Evolutionary conservation across 352 stramenopile genomes (phyloP).

Genomic region (Phytopythium ostracodes): DNA sequence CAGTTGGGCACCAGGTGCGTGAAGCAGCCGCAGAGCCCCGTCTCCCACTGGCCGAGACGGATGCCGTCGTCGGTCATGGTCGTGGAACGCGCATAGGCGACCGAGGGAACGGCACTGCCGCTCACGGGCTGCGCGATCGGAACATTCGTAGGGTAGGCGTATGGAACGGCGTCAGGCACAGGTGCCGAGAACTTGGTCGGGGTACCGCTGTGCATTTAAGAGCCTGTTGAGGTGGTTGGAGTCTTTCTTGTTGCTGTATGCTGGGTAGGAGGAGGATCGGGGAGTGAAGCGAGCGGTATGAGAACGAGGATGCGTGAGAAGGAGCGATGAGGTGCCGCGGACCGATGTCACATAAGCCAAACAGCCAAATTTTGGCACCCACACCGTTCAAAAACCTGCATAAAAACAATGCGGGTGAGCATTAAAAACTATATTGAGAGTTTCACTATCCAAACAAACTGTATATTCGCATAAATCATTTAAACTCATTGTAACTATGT

Average conservation of each 20-base stretch:
- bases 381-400: not conserved
- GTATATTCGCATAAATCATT: too few species aligned
- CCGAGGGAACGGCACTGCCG: not conserved
- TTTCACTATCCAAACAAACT: too few species aligned
- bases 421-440: not conserved
- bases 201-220: not conserved
- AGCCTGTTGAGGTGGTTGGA: slow-evolving; percentile 24
- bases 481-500: too few species aligned
- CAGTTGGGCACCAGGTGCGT: slow-evolving; percentile 45
- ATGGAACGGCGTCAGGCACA: not conserved
- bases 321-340: too few species aligned
- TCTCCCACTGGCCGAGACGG: slow-evolving; percentile 28
- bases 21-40: slow-evolving; percentile 37
- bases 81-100: not conserved
- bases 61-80: slow-evolving; percentile 17
- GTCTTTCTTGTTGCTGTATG: too few species aligned
- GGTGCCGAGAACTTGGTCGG: slow-evolving; percentile 2
- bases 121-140: slow-evolving; percentile 3
- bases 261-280: not conserved
- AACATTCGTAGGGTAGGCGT: not conserved
- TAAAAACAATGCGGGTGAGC: not conserved
- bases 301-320: too few species aligned
- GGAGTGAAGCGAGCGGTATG: not conserved
- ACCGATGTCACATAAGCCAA: too few species aligned
- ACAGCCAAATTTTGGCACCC: not conserved